Conservation (phyloP, 2,329 filamentous ascomycete species). For the Coniella vitis region DNA sequence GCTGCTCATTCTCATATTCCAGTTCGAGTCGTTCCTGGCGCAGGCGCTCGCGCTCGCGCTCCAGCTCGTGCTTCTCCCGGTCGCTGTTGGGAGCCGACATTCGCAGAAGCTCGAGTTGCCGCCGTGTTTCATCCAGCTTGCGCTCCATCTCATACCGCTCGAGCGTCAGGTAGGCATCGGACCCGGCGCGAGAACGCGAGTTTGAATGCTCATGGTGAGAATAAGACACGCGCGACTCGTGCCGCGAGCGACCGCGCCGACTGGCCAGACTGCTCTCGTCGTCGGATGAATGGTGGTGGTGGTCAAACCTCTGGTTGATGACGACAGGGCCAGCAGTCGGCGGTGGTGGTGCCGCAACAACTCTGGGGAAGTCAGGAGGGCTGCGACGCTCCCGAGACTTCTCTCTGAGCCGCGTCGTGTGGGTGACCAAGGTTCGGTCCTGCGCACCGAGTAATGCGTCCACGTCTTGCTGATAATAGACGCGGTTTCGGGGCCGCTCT, state of each 20-base stretch:
- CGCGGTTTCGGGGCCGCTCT: conserved; percentile 30
- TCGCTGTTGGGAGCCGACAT: conserved; percentile 21
- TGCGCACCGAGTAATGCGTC: conserved; percentile 28
- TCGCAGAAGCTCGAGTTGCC: conserved; percentile 15
- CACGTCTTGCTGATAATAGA: conserved; percentile 34
- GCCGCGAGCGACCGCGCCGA: conserved; percentile 24
- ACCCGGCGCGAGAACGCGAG: conserved; percentile 23
- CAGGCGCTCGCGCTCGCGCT: conserved; percentile 22
- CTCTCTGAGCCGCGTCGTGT: conserved; percentile 35
- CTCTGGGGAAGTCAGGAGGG: conserved; percentile 34
- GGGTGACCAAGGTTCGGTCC: conserved; percentile 40
- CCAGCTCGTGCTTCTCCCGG: conserved; percentile 27
- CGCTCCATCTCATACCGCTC: conserved; percentile 32
- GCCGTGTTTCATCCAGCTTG: conserved; percentile 15
- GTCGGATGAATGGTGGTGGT: conserved; percentile 34
- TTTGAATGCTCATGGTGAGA: conserved; percentile 22
- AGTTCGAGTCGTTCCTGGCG: conserved; percentile 39
- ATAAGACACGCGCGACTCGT: conserved; percentile 19
- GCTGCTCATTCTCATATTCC: conserved; percentile 32
- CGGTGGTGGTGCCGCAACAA: conserved; percentile 24
- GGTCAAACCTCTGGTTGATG: conserved; percentile 48
- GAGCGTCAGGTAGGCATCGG: conserved; percentile 30
- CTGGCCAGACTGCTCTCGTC: conserved; percentile 30
- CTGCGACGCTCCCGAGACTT: conserved; percentile 41
- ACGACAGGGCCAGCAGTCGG: conserved; percentile 39